Base-by-base conservation (phyloP, 2,329 filamentous ascomycete genomes). In the Ophiocordyceps sinensis region DNA sequence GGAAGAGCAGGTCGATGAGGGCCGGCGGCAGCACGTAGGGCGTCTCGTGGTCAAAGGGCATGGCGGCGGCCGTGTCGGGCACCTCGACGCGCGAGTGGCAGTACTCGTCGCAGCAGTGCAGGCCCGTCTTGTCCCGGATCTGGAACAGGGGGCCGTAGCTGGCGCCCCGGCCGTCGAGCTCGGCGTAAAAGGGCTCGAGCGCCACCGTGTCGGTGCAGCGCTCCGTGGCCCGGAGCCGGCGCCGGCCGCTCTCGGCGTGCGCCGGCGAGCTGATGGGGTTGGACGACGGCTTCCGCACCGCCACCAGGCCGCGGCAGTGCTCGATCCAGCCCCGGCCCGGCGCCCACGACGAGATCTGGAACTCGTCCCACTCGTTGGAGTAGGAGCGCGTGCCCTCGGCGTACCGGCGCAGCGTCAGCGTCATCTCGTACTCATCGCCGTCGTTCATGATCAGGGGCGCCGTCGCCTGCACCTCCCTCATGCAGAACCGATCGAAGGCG, bases 241-340 rank as follows among this genome's bases (percentile, higher is more conserved):
- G 46, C 12, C n/a, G 10, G 46, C 44, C 4, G 39, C 42, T n/a
- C 3, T 41, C 35, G 3, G 42, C 41, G n/a, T 37, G 26, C 14
- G 17, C 32, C 1, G 11, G 15, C 3, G 11, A 37, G 15, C 43
- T 43, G 7, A 58, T 50, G 1, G 53, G 44, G 36, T 58, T 57
- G 14, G 37, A 36, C 1, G 37, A 34, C 2, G 30, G 39, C 39
- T 53, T 52, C 15, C 51, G 49, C 19, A 68, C 61, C 6, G 62
- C 55, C 10, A 77, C 60, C 3, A 72, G 57, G n/a, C 71, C 71
- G 39, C 66, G 62, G 51, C 73, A 77, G 49, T 79, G 69, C 49
- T 78, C 70, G 0, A 67, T 66, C 75, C 75, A 79, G 11, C 69
- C 67, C 34, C 68, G 62, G 12, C 55, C 62, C 13, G 63, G 60